Percentiles rank a stretch among this genome's conserved stretches.
These are phyloP conservation scores for Eustoma russellianum DNA, from an alignment of 257 asterid species.

Conservation along the genomic window DNA sequence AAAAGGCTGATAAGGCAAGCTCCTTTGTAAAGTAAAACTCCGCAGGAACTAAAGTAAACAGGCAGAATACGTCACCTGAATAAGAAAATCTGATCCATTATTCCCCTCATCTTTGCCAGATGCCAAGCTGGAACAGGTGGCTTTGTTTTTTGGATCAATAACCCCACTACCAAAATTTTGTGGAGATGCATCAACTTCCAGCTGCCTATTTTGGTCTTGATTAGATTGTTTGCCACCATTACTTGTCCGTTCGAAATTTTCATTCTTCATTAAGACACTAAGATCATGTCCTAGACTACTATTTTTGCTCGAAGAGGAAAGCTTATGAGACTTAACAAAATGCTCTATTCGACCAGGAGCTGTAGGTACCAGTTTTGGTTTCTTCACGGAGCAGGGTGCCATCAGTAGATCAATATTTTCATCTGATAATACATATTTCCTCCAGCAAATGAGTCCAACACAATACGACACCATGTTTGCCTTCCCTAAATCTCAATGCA, in stretches of 20 bases:
- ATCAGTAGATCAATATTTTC: constrained; percentile 28
- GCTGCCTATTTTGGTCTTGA: constrained; percentile 24
- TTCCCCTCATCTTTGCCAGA: constrained; percentile 38
- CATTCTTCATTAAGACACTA: constrained; percentile 25
- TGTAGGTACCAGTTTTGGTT: constrained; percentile 38
- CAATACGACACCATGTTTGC: constrained; percentile 8
- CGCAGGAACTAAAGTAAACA: not conserved
- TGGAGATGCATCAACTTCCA: constrained; percentile 18
- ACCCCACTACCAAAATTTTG: constrained; percentile 16
- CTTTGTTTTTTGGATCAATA: constrained; percentile 21
- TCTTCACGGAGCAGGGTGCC: constrained; percentile 42
- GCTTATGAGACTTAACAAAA: constrained; percentile 14
- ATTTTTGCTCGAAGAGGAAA: constrained; percentile 8
- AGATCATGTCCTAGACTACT: constrained; percentile 2
- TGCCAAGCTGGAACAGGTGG: constrained; percentile 17
- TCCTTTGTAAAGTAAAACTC: no score
- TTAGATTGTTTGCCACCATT: constrained; percentile 20
- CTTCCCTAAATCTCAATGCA: constrained; percentile 5
- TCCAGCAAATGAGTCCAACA: not conserved
- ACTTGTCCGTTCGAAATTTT: constrained; percentile 16
- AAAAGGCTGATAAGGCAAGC: no score
- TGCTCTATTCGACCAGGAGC: constrained; percentile 39
- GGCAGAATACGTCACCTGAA: constrained; percentile 43
- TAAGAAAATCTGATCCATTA: constrained; percentile 67
- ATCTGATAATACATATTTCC: constrained; percentile 17